Evolutionary conservation across 2,329 filamentous ascomycete genomes (phyloP).

Genomic region (Zymoseptoria crescenta): DNA sequence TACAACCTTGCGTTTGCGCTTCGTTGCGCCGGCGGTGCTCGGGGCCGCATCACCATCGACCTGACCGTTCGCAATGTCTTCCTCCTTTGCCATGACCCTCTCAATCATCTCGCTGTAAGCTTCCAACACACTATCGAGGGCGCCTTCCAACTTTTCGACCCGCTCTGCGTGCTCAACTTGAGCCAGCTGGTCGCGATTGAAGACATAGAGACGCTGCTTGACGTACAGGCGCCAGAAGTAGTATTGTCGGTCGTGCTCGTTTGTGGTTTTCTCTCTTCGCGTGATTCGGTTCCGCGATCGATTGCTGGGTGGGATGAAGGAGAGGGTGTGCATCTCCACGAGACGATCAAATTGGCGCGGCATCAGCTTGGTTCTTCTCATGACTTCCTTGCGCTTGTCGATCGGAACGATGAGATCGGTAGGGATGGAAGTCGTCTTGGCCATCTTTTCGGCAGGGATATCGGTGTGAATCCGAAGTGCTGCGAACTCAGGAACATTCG

Average conservation of each 20-base stretch:
- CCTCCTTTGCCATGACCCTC: slow-evolving; percentile 32
- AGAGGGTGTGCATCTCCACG: slow-evolving; percentile 65
- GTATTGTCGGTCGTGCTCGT: slow-evolving; percentile 55
- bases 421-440: slow-evolving; percentile 44
- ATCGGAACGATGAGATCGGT: slow-evolving; percentile 51
- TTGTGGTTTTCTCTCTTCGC: slow-evolving; percentile 40
- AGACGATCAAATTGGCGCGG: slow-evolving; percentile 68
- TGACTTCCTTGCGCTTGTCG: slow-evolving; percentile 49
- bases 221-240: slow-evolving; percentile 65
- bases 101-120: slow-evolving; percentile 65
- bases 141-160: slow-evolving; percentile 64
- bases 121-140: slow-evolving; percentile 58
- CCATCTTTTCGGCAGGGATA: slow-evolving; percentile 43
- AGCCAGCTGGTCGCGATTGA: slow-evolving; percentile 63
- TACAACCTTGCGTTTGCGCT: slow-evolving; percentile 16
- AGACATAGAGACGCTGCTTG: slow-evolving; percentile 69
- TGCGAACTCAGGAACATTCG: slow-evolving; percentile 30
- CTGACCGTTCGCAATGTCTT: slow-evolving; percentile 13
- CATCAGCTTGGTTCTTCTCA: slow-evolving; percentile 60
- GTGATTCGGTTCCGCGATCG: slow-evolving; percentile 41
- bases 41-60: background rate
- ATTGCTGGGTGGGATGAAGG: slow-evolving; percentile 44
- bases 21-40: slow-evolving; percentile 5
- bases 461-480: slow-evolving; percentile 43
- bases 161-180: slow-evolving; percentile 63